phyloP scores from a whole-genome alignment of 352 stramenopile genomes.

The Sclerospora graminicola region DNA sequence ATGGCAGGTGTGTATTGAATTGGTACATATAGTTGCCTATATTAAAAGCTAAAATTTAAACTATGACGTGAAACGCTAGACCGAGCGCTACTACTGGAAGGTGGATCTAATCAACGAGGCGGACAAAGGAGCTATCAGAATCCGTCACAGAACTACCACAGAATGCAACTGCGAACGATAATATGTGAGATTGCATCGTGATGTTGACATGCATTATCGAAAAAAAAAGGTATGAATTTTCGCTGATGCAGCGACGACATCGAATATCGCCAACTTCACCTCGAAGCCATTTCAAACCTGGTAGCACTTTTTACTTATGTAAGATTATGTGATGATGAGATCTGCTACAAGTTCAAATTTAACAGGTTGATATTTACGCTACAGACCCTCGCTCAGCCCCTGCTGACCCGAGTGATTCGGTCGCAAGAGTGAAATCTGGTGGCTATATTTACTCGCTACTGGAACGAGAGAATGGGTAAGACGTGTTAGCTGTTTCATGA shows the following conservation, averaged over 20 bases:
- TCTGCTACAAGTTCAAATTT: not conserved
- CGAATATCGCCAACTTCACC: constrained; percentile 65
- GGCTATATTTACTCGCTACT: constrained; percentile 82
- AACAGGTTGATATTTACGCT: constrained; percentile 1
- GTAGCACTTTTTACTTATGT: constrained; percentile 80
- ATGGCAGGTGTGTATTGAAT: constrained; percentile 51
- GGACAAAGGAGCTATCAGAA: constrained; percentile 61
- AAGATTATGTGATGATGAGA: constrained; percentile 4
- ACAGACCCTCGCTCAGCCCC: constrained; percentile 74
- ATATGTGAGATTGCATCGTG: constrained; percentile 25
- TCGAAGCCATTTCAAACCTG: constrained; percentile 54
- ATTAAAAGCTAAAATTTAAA: constrained; percentile 1
- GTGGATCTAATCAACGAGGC: constrained; percentile 77
- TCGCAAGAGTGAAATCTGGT: constrained; percentile 69
- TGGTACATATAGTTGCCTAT: not conserved
- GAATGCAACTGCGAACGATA: constrained; percentile 41
- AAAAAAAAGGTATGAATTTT: too few species aligned
- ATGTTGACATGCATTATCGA: not conserved
- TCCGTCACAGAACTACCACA: constrained; percentile 49
- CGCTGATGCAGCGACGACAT: constrained; percentile 42
- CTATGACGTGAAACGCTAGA: constrained; percentile 27
- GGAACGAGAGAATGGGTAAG: constrained; percentile 53
- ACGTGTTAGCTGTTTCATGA: not conserved
- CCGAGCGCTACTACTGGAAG: constrained; percentile 85
- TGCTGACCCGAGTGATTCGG: constrained; percentile 62